These are phyloP conservation scores for Trichoderma sp. DNA, from an alignment of 2,329 filamentous ascomycete species.

Conservation along the genomic window DNA sequence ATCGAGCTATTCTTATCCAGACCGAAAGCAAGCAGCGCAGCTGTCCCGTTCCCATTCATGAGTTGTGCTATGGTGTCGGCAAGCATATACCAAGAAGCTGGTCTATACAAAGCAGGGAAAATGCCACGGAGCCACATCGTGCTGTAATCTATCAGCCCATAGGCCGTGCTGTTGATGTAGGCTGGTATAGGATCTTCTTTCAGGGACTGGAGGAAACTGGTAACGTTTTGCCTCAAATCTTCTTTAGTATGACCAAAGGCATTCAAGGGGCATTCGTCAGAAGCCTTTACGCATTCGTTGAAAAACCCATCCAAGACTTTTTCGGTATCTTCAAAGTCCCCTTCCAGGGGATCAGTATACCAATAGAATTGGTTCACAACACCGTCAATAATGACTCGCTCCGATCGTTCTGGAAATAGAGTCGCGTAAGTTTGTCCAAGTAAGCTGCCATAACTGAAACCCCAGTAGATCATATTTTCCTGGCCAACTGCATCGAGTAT, in stretches of 20 bases:
- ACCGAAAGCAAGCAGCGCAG: neutral
- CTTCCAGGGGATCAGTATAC: conserved; percentile 38
- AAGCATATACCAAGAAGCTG: neutral
- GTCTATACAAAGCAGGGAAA: neutral
- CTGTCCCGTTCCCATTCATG: neutral
- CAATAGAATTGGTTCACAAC: conserved; percentile 38
- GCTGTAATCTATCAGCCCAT: neutral
- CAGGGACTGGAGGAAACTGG: neutral
- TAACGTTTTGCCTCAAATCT: conserved; percentile 25
- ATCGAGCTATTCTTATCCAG: conserved; percentile 27
- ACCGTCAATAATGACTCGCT: conserved; percentile 40
- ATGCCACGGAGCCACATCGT: neutral
- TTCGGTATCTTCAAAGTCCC: conserved; percentile 33
- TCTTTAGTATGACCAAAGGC: conserved; percentile 37
- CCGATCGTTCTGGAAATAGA: conserved; percentile 38
- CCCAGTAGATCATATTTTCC: conserved; percentile 42
- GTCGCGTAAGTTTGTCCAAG: conserved; percentile 45
- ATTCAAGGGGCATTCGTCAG: conserved; percentile 33
- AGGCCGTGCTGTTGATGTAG: neutral
- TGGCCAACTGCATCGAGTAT: conserved; percentile 46
- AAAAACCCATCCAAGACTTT: conserved; percentile 36
- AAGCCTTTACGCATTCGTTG: conserved; percentile 44
- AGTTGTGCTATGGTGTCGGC: neutral
- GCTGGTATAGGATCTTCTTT: neutral
- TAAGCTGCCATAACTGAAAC: conserved; percentile 46